Base-by-base conservation (phyloP, 306 rosid genomes). In the Cajanus cajan region DNA sequence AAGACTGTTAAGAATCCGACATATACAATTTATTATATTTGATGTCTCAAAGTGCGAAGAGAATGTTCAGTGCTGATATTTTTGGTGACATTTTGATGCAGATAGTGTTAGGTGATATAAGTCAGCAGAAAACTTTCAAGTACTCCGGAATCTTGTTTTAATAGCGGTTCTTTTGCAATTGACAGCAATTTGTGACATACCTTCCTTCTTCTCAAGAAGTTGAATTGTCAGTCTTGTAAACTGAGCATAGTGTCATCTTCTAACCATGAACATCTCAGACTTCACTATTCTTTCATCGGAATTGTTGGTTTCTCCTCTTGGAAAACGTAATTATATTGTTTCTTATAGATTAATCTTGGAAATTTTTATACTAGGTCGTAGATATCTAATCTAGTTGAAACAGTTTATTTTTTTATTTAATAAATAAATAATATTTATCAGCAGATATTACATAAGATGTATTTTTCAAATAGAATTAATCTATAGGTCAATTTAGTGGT, bases 151-250 rank as follows among this genome's bases (percentile, higher is more conserved):
- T 88, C 72, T 74, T 94, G 97, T 82, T 94, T 90, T 64, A 92
- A 94, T 81, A 87, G 97, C 0, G 98, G 97, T 73, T 95, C 98
- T 71, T 92, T 95, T 84, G 86, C 98, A 39, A 89, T 70, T 47
- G 98, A 92, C 67, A 79, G 83, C 65, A 88, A 34, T 92, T 95
- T 69, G 96, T 86, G 83, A 97, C 90, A 18, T 94, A 88, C 85
- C 92, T 94, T 22, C 97, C 98, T 50, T 88, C 87, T 80, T 88
- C 87, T 73, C 97, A 92, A 78, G 98, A 95, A 82, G 97, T 95
- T 74, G 98, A 95, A 86, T 78, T 90, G 85, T 94, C 97, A 39
- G 86, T 92, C 69, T 80, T 94, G 87, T 91, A n/a, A n/a, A n/a
- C n/a, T n/a, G n/a, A n/a, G 31, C 31, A 28, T 28, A 28, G 3